Evolutionary conservation across 2,329 filamentous ascomycete species (phyloP), one percentile per base, ranked within the genome.

Genomic region (Dactylella cylindrospora): DNA sequence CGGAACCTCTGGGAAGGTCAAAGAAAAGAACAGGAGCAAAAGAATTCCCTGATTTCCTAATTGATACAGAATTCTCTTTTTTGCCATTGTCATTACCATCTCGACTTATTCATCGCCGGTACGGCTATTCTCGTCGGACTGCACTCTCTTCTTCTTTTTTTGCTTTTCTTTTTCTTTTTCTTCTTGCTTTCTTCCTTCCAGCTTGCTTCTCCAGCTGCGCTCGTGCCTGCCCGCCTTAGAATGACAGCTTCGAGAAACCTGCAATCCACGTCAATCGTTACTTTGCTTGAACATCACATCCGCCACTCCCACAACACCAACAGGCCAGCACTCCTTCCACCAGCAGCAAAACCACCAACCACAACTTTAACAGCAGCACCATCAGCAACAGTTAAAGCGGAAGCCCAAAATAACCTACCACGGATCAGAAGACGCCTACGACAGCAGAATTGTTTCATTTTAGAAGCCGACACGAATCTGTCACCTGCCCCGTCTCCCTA

Each of bases 221-320:
- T 50, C 51, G 52, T 49, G 50, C 51, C 46, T 26, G 23, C 44
- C 39, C n/a, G n/a, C n/a, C n/a, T n/a, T 62, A 52, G 57, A 54
- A 46, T 47, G 54, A 61, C 57, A 54, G 57, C 49, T 54, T 54
- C 40, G 43, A 50, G 36, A 62, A 33, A 50, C 41, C 57, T 62
- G 57, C 57, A 62, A 54, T 62, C 57, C 57, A 62, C 57, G 57
- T 62, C 57, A 62, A 62, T 62, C 49, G 49, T 49, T 62, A 43
- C 43, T 53, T 54, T 44, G 38, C 26, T 45, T 26, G 43, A 54
- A 44, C 36, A 54, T 44, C 46, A 40, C 44, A 43, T 33, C 52
- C 26, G 5, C 32, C 40, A n/a, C 40, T 35, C 19, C 39, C 15
- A 15, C 28, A 25, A 33, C 35, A 26, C n/a, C n/a, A 49, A 20